phyloP scores from a whole-genome alignment of 768 basidiomycete genomes.

The Boletus sp. region DNA sequence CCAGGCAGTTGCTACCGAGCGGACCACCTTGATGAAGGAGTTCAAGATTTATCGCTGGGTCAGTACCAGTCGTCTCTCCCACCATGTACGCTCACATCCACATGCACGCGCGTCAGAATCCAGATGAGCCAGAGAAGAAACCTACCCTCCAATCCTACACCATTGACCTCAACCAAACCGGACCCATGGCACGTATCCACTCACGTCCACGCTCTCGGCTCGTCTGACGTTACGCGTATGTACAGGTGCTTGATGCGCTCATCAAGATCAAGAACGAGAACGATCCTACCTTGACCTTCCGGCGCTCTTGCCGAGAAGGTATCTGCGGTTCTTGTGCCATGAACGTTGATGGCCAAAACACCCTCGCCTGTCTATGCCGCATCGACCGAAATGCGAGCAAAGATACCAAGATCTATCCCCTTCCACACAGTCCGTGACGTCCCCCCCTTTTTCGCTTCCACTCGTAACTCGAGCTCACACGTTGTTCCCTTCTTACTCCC shows the following conservation, averaged over 20 bases:
- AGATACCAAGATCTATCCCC: constrained; percentile 90
- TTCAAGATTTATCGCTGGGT: constrained; percentile 99
- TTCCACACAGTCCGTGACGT: constrained; percentile 83
- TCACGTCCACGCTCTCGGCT: not conserved
- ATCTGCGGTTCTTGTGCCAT: constrained; percentile 99
- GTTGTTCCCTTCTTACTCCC: not conserved
- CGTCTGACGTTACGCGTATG: not conserved
- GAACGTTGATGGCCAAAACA: constrained; percentile 99
- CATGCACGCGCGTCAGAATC: constrained; percentile 54
- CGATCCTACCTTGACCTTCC: constrained; percentile 95
- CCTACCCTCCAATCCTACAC: constrained; percentile 88
- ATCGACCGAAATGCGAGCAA: constrained; percentile 75
- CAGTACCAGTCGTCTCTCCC: not conserved
- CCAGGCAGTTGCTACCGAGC: constrained; percentile 53
- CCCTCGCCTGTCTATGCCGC: constrained; percentile 93
- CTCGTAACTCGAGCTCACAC: not conserved
- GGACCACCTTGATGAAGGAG: constrained; percentile 78
- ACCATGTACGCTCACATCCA: not conserved
- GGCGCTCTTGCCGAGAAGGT: constrained; percentile 88
- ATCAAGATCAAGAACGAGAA: constrained; percentile 99
- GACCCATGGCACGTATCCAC: constrained; percentile 72
- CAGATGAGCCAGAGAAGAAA: constrained; percentile 90
- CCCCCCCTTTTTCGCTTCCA: not conserved
- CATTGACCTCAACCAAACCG: constrained; percentile 90
- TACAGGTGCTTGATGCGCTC: constrained; percentile 79